phyloP scores from a whole-genome alignment of 2,329 filamentous ascomycete genomes.

The Penicillium sp. region DNA sequence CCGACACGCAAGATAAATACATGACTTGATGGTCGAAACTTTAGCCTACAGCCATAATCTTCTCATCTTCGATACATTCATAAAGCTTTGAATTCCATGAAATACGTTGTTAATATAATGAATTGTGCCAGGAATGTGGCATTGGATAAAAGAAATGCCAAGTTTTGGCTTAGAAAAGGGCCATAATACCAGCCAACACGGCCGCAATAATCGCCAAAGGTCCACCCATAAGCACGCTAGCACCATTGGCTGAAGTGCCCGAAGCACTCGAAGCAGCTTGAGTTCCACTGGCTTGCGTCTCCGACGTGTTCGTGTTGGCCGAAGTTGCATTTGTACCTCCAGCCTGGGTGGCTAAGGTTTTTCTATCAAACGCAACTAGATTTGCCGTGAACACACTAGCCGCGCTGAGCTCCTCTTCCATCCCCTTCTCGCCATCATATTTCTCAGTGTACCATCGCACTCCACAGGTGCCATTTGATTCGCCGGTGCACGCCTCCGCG shows the following conservation, averaged over 20 bases:
- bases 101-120: not conserved
- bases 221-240: not conserved
- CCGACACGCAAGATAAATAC: not conserved
- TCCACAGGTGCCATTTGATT: conserved; percentile 6
- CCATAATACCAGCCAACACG: not conserved
- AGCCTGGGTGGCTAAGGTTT: not conserved
- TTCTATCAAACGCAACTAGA: conserved; percentile 8
- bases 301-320: not conserved
- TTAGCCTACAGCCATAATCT: too few relatives aligned
- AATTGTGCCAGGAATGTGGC: not conserved
- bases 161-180: not conserved
- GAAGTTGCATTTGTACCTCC: not conserved
- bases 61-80: too few relatives aligned
- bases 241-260: not conserved
- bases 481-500: conserved; percentile 59
- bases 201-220: not conserved
- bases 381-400: conserved; percentile 12
- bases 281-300: not conserved
- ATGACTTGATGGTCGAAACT: not conserved
- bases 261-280: not conserved
- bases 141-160: not conserved
- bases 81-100: too few relatives aligned
- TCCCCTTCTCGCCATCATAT: conserved; percentile 1
- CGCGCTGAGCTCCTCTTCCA: conserved; percentile 10
- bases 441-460: conserved; percentile 7